Evolutionary conservation across 2,329 filamentous ascomycete species (phyloP), one percentile per base, ranked within the genome.

Genomic region (Fusarium buharicum): DNA sequence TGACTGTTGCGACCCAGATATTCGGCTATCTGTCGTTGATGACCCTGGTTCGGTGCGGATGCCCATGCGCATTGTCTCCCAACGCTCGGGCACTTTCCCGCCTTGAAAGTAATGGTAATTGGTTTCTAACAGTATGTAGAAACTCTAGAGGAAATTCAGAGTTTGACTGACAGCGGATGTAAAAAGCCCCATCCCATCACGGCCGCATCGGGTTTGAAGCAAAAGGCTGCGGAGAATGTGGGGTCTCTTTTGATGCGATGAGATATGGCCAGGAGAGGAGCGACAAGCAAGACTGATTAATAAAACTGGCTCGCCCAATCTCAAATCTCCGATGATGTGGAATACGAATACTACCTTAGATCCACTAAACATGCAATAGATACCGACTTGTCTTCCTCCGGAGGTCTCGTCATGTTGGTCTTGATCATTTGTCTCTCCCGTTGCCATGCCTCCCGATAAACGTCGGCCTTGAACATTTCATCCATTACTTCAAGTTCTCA

Each of bases 121-220:
- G 22, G 22, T 13, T 13, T n/a, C 12, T 17, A 13, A 43, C 10
- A 3, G 9, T n/a, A 22, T 39, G 13, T 11, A 13, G 10, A 24
- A 18, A 11, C 10, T 7, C 5, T 14, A 47, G 22, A 18, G 11
- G 10, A 11, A 30, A 28, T 18, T 33, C 37, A 44, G 22, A 20
- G 48, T 49, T 48, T 44, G 17, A 20, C 20, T 57, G 17, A 37
- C 11, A 47, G 44, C 34, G 24, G 47, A 53, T 56, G 38, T 31
- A 14, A 45, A 49, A 61, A 48, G 44, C 36, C 54, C 39, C 27
- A 48, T 48, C 54, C 39, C 27, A 48, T 48, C 22, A 34, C 31
- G 10, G 16, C 60, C 50, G 57, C 49, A 55, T 61, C 39, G 36
- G 57, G 53, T 31, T 54, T 38, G 39, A 33, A 18, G 28, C 16